Evolutionary conservation across 164 flowering plant genomes (phyloP), one percentile per base, ranked within the genome.

Genomic region (Kingdonia uniflora): DNA sequence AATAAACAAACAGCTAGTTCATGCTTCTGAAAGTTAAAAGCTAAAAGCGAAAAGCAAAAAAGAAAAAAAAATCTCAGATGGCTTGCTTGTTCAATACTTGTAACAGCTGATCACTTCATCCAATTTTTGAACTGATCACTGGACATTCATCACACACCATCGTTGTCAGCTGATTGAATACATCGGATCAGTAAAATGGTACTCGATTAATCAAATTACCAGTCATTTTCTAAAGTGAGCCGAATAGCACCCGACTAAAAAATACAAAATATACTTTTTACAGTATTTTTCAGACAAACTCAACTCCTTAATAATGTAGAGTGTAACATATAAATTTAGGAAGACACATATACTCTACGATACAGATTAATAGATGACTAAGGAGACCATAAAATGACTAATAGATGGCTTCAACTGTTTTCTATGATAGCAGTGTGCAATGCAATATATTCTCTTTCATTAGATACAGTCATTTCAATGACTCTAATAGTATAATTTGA

Each of bases 91-190:
- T 35, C 29, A 26, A 51, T 33, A 35, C 54, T 13, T 52, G 22
- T 42, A 42, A 42, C n/a, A 5, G 48, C 48, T 17, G 48, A 17
- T 44, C 13, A 16, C 0, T 13, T 14, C 16, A 17, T 8, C 1
- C 16, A 55, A 26, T 13, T 14, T 56, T 33, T 20, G 20, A 51
- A 46, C 14, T 2, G 22, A 12, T 47, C 60, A 38, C 39, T 16
- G 45, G 38, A 49, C 61, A 48, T 39, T 25, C 54, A 58, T 49
- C 47, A 58, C 38, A 39, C 54, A 2, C 49, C 54, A 24, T 49
- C 47, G 19, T 58, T 58, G 47, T 33, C 39, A 48, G 53, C 61
- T 58, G 61, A 49, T 58, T 49, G n/a, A 23, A 58, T 40, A 49
- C n/a, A 39, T 23, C 11, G 19, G 26, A 58, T 39, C 53, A 47